Percentiles rank a stretch among this genome's conserved stretches.
These are phyloP conservation scores for Epichloe brachyelytri DNA, from an alignment of 2,329 filamentous ascomycete genomes.

Conservation along the genomic window DNA sequence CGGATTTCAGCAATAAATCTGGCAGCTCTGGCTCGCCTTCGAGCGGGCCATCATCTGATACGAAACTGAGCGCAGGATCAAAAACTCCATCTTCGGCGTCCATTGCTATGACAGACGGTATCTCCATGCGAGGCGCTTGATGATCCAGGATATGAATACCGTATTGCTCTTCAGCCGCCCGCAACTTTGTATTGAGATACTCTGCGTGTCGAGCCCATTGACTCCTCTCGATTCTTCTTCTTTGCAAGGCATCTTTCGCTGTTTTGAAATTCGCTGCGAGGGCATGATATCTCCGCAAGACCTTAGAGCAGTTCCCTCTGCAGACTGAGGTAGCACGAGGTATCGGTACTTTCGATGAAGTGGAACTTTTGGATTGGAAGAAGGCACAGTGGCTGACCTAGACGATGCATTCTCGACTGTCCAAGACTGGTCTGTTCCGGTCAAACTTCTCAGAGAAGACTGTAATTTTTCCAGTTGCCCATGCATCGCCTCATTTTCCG, in stretches of 20 bases:
- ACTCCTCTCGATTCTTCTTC: slow-evolving; percentile 28
- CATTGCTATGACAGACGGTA: background rate
- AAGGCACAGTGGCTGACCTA: background rate
- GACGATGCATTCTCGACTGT: background rate
- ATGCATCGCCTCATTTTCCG: slow-evolving; percentile 29
- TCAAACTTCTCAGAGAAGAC: background rate
- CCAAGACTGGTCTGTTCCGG: background rate
- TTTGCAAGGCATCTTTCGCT: slow-evolving; percentile 25
- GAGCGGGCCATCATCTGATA: background rate
- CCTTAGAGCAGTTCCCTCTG: slow-evolving; percentile 20
- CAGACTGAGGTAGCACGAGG: slow-evolving; percentile 11
- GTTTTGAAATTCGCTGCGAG: slow-evolving; percentile 29
- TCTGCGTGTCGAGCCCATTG: slow-evolving; percentile 33
- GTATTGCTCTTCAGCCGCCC: slow-evolving; percentile 27
- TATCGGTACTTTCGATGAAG: slow-evolving; percentile 2
- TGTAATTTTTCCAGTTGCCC: slow-evolving; percentile 17
- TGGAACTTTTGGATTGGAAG: background rate
- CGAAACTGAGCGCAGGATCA: slow-evolving; percentile 3
- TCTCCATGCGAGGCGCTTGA: background rate
- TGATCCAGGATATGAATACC: slow-evolving; percentile 18
- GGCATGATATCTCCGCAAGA: slow-evolving; percentile 27
- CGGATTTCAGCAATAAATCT: background rate
- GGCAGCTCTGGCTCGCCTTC: slow-evolving; percentile 4
- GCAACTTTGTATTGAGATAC: slow-evolving; percentile 29
- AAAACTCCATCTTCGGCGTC: slow-evolving; percentile 3